Percentiles rank a stretch among this genome's conserved stretches.
Conservation (phyloP, 2,329 filamentous ascomycete genomes). For the Phialophora tarda region DNA sequence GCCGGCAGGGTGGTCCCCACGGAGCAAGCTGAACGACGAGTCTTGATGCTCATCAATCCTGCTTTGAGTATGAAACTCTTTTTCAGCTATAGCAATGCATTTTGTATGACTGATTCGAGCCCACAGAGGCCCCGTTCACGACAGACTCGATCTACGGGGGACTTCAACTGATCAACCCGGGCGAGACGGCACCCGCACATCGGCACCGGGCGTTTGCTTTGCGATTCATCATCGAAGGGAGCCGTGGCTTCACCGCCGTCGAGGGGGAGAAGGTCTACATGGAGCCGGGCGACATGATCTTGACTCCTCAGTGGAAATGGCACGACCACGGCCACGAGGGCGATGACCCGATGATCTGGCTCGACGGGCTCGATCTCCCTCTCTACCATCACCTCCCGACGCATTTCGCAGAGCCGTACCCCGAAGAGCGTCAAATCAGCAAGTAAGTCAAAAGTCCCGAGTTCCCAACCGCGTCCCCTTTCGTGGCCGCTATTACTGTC, state of each 20-base stretch:
- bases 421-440: too few species aligned
- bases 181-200: slow-evolving; percentile 62
- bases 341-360: slow-evolving; percentile 60
- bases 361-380: slow-evolving; percentile 62
- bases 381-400: slow-evolving; percentile 44
- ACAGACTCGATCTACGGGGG: slow-evolving; percentile 65
- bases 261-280: slow-evolving; percentile 60
- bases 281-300: slow-evolving; percentile 59
- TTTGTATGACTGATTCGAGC: too few species aligned
- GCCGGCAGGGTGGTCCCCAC: too few species aligned
- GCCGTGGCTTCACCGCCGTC: slow-evolving; percentile 62
- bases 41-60: too few species aligned
- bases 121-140: slow-evolving; percentile 61
- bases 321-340: slow-evolving; percentile 66
- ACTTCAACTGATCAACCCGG: slow-evolving; percentile 62
- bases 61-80: too few species aligned
- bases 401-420: slow-evolving; percentile 62
- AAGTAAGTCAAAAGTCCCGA: too few species aligned
- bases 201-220: slow-evolving; percentile 62
- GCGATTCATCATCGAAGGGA: slow-evolving; percentile 64
- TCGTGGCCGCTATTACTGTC: slow-evolving; percentile 54
- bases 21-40: too few species aligned
- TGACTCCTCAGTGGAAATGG: slow-evolving; percentile 65
- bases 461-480: too few species aligned
- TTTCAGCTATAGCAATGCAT: too few species aligned